Percentiles rank a stretch among this genome's conserved stretches.
Evolutionary conservation across 1,284 basidiomycete genomes (phyloP).

Genomic region (Pterulicium gracile): DNA sequence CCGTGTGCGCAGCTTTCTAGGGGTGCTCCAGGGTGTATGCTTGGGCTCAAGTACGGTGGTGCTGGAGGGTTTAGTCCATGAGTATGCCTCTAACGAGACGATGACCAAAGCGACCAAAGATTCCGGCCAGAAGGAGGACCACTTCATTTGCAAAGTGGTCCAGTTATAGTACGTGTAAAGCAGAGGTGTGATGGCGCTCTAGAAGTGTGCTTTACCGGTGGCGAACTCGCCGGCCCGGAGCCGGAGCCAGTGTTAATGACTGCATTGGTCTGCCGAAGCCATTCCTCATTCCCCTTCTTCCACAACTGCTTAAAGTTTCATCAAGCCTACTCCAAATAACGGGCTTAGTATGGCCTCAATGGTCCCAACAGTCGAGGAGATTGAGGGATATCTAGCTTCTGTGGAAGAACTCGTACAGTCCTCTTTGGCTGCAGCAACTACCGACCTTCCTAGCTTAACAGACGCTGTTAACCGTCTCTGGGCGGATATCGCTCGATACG

Average conservation of each 20-base stretch:
- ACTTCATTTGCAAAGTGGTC: slow-evolving; percentile 49
- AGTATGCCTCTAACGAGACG: neutral
- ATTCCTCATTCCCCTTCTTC: neutral
- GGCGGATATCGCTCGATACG: slow-evolving; percentile 69
- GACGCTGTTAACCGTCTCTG: slow-evolving; percentile 61
- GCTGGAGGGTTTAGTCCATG: neutral
- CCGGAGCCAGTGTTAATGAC: neutral
- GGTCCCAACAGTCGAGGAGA: slow-evolving; percentile 39
- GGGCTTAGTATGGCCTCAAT: neutral
- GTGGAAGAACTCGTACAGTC: slow-evolving; percentile 54
- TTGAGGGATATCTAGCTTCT: slow-evolving; percentile 60
- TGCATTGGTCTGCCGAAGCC: neutral
- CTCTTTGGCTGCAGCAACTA: slow-evolving; percentile 45
- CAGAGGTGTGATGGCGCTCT: no score
- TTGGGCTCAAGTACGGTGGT: neutral
- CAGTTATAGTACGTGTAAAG: no score
- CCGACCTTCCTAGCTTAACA: slow-evolving; percentile 50
- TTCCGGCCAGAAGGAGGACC: slow-evolving; percentile 50
- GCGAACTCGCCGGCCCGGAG: neutral
- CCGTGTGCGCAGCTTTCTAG: neutral
- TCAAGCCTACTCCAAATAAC: neutral
- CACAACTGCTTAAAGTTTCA: neutral
- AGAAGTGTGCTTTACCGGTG: no score
- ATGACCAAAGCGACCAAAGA: slow-evolving; percentile 29
- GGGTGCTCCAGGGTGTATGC: neutral